Evolutionary conservation across 2,329 filamentous ascomycete genomes (phyloP), one percentile per base, ranked within the genome.

Genomic region (Phoma sp.): DNA sequence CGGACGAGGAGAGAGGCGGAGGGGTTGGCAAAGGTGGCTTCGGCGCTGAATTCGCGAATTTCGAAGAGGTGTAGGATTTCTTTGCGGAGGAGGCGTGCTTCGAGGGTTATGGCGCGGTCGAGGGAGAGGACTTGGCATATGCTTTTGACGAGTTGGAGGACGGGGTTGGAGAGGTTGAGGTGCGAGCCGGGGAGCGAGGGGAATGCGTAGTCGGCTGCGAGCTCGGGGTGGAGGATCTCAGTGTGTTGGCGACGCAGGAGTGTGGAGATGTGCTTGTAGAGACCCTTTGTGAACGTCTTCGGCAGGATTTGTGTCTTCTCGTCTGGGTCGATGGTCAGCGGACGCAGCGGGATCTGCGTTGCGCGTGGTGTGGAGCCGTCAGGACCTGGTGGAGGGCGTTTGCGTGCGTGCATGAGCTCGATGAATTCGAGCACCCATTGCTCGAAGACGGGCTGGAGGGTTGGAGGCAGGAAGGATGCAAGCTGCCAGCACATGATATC

Each of bases 401-500:
- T 99, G 57, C 93, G 82, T 11, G 81, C 78, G 68, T 97, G 93
- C 93, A 99, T 97, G 48, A 97, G 82, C 62, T 96, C 87, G 62
- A 99, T 90, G 74, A 97, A 99, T 71, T 96, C 92, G 12, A 96
- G 86, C 3, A 97, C 86, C 92, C 93, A 97, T 65, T 96, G 88
- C 58, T 93, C 85, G 79, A 99, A 99, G 9, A 88, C 84, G 0
- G 89, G 84, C 68, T 98, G 93, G 42, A 99, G 81, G 4, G 89
- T 87, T 0, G 79, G 73, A 0, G 96, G 95, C 1, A 99, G 78
- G 73, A 97, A 97, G 1, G 91, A 93, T 38, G 87, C 89, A 71
- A 99, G 89, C 74, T 99, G 95, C 96, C 96, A 99, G 76, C 96
- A 91, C 93, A 99, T 98, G 67, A 99, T 87, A 10, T 90, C 95